phyloP scores from a whole-genome alignment of 2,329 filamentous ascomycete genomes.

The Nannizzia gypsea region DNA sequence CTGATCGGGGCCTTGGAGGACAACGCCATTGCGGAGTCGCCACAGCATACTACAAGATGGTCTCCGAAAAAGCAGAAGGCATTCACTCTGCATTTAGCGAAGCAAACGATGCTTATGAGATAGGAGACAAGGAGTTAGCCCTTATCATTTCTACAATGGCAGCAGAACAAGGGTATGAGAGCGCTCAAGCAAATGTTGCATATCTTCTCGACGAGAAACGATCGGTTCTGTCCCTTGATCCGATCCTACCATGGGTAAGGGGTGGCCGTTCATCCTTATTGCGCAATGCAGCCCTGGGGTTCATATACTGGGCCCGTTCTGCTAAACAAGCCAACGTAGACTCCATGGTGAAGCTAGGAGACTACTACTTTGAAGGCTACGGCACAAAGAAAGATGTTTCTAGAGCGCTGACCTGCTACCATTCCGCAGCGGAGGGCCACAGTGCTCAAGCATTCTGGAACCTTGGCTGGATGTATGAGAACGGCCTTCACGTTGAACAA shows the following conservation, averaged over 20 bases:
- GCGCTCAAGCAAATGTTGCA: slow-evolving; percentile 79
- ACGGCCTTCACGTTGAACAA: slow-evolving; percentile 81
- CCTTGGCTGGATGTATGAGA: slow-evolving; percentile 98
- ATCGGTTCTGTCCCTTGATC: slow-evolving; percentile 47
- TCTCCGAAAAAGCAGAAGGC: slow-evolving; percentile 60
- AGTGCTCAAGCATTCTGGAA: slow-evolving; percentile 96
- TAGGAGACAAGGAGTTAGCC: slow-evolving; percentile 66
- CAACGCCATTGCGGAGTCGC: slow-evolving; percentile 69
- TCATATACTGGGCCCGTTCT: slow-evolving; percentile 92
- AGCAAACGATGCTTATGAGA: slow-evolving; percentile 69
- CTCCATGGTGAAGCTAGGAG: slow-evolving; percentile 92
- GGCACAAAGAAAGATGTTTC: slow-evolving; percentile 61
- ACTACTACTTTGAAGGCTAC: slow-evolving; percentile 82
- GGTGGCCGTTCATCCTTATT: slow-evolving; percentile 37
- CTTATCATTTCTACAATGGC: slow-evolving; percentile 74
- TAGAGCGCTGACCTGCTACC: slow-evolving; percentile 88
- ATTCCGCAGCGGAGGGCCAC: slow-evolving; percentile 78
- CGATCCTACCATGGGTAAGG: slow-evolving; percentile 38
- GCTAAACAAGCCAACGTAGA: slow-evolving; percentile 89
- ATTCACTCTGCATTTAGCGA: slow-evolving; percentile 69
- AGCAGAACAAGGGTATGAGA: slow-evolving; percentile 85
- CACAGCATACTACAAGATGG: slow-evolving; percentile 69
- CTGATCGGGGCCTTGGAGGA: slow-evolving; percentile 64
- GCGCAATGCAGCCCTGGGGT: slow-evolving; percentile 53
- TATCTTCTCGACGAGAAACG: slow-evolving; percentile 67